These are phyloP conservation scores for Fusarium oxysporum DNA, from an alignment of 2,329 filamentous ascomycete genomes.

Conservation along the genomic window DNA sequence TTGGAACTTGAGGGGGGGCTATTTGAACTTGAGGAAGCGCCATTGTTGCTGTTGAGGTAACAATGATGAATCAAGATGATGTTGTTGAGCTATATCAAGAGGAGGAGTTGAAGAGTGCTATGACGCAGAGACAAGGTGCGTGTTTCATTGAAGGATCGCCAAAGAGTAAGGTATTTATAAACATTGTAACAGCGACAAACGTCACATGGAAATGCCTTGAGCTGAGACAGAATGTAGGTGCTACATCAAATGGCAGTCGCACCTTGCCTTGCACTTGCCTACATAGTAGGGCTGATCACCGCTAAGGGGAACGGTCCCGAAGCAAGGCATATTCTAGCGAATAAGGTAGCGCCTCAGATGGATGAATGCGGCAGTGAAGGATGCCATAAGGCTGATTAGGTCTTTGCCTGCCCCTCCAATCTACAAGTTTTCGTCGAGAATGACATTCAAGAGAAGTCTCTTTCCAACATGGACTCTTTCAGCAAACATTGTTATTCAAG, in stretches of 20 bases:
- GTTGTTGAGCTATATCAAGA: neutral
- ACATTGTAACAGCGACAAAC: neutral
- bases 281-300: neutral
- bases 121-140: neutral
- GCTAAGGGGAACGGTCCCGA: neutral
- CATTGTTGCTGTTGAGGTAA: slow-evolving; percentile 5
- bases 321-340: neutral
- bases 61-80: neutral
- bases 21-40: slow-evolving; percentile 29
- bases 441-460: neutral
- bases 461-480: neutral
- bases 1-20: neutral
- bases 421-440: neutral
- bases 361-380: neutral
- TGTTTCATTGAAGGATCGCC: neutral
- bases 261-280: neutral
- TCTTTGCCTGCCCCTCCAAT: neutral
- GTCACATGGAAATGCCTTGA: neutral
- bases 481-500: neutral
- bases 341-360: neutral
- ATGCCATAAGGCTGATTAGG: neutral
- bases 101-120: neutral
- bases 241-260: neutral
- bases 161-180: neutral
- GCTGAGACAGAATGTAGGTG: neutral